Evolutionary conservation across 495 filamentous ascomycete genomes (phyloP).

Genomic region (Penicillium pancosmium): DNA sequence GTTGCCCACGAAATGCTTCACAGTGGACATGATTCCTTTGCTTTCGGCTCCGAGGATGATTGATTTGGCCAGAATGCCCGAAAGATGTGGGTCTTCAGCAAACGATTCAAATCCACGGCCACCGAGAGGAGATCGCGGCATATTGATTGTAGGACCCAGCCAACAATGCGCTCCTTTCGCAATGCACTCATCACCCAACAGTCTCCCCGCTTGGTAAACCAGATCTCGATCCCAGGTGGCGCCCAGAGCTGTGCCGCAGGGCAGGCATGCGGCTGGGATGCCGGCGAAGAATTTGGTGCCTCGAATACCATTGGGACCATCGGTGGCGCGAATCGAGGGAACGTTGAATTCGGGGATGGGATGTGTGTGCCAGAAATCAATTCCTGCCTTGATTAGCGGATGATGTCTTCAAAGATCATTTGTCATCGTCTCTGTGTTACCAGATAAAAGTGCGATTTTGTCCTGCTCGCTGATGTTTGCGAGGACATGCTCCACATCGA

Average conservation of each 20-base stretch:
- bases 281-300: slow-evolving; percentile 67
- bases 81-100: slow-evolving; percentile 71
- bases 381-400: slow-evolving; percentile 23
- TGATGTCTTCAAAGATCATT: not conserved
- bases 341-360: slow-evolving; percentile 64
- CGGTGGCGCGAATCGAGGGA: slow-evolving; percentile 57
- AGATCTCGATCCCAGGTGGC: slow-evolving; percentile 65
- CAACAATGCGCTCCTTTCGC: slow-evolving; percentile 66
- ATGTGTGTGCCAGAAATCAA: slow-evolving; percentile 73
- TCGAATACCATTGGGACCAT: slow-evolving; percentile 69
- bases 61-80: slow-evolving; percentile 61
- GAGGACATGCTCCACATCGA: slow-evolving; percentile 36
- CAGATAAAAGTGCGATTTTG: slow-evolving; percentile 37
- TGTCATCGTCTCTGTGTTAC: slow-evolving; percentile 10
- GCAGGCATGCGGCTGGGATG: slow-evolving; percentile 61
- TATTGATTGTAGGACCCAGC: slow-evolving; percentile 75
- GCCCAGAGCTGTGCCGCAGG: slow-evolving; percentile 63
- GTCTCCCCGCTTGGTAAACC: slow-evolving; percentile 52
- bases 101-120: slow-evolving; percentile 74
- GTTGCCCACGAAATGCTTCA: slow-evolving; percentile 76
- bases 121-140: slow-evolving; percentile 69
- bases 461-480: slow-evolving; percentile 30
- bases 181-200: slow-evolving; percentile 57
- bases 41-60: slow-evolving; percentile 67
- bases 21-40: slow-evolving; percentile 61